These are phyloP conservation scores for Trametes pubescens DNA, from an alignment of 1,284 basidiomycete genomes.

Conservation along the genomic window DNA sequence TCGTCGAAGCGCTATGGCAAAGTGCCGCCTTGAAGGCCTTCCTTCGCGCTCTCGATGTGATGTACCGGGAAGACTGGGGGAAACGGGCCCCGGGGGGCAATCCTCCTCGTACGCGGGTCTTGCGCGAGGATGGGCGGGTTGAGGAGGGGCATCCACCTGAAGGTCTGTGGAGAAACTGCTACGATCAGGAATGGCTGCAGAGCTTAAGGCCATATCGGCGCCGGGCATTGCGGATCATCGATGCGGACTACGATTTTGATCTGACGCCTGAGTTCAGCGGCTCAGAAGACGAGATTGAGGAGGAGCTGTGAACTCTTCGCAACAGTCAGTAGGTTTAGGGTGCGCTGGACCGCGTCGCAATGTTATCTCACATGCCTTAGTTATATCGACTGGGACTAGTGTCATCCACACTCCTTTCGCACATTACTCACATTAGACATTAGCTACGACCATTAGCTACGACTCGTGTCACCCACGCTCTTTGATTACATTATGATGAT, in stretches of 20 bases:
- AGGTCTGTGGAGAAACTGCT: slow-evolving; percentile 12
- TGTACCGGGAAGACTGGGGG: background rate
- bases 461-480: no score
- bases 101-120: slow-evolving; percentile 6
- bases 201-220: background rate
- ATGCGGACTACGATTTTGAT: slow-evolving; percentile 5
- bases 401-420: no score
- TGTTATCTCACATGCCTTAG: no score
- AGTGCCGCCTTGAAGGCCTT: slow-evolving; percentile 8
- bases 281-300: no score
- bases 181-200: slow-evolving; percentile 12
- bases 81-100: slow-evolving; percentile 9
- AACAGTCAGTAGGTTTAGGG: no score
- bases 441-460: no score
- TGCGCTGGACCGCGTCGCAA: no score
- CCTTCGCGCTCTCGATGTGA: slow-evolving; percentile 3
- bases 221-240: slow-evolving; percentile 1
- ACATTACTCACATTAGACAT: no score
- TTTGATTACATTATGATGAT: no score
- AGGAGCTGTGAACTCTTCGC: no score
- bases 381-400: no score
- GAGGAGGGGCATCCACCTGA: background rate
- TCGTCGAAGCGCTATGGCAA: slow-evolving; percentile 13
- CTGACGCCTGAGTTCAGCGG: no score
- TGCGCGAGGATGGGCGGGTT: background rate